Percentiles rank a stretch among this genome's conserved stretches.
Conservation (phyloP, 2,329 filamentous ascomycete genomes). For the Trichophyton benhamiae region DNA sequence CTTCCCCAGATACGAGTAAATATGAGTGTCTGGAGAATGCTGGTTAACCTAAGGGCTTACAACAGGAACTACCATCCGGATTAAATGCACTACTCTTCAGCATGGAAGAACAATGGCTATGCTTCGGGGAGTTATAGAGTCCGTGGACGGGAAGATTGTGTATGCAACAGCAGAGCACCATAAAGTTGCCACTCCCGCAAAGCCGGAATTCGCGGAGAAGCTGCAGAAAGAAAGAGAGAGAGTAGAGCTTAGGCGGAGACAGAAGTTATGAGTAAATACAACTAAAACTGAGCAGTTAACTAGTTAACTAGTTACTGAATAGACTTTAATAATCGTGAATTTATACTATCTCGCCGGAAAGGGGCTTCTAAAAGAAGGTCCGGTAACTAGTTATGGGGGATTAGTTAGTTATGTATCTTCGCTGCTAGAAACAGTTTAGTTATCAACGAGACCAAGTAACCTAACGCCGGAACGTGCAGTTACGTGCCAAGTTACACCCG, state of each 20-base stretch:
- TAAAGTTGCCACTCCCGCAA: conserved; percentile 37
- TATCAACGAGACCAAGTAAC: not conserved
- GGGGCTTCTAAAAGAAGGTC: too few species aligned
- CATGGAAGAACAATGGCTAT: conserved; percentile 42
- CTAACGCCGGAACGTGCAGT: not conserved
- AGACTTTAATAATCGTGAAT: too few species aligned
- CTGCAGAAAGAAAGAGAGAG: conserved; percentile 5
- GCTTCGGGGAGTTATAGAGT: conserved; percentile 40
- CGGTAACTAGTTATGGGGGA: too few species aligned
- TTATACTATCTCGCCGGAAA: too few species aligned
- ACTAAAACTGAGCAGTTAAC: not conserved
- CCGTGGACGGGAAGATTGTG: conserved; percentile 35
- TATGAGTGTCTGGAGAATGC: not conserved
- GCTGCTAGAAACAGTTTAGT: too few species aligned
- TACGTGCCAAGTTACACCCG: not conserved
- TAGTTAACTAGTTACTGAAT: not conserved
- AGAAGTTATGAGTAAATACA: not conserved
- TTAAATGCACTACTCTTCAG: conserved; percentile 34
- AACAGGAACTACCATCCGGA: conserved; percentile 30
- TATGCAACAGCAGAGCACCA: conserved; percentile 43
- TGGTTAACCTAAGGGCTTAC: not conserved
- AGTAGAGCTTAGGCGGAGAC: not conserved
- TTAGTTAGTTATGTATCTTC: not conserved
- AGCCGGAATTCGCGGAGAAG: conserved; percentile 24
- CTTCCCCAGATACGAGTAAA: too few species aligned